These are phyloP conservation scores for Westerdykella sp. DNA, from an alignment of 2,329 filamentous ascomycete species.

Conservation along the genomic window DNA sequence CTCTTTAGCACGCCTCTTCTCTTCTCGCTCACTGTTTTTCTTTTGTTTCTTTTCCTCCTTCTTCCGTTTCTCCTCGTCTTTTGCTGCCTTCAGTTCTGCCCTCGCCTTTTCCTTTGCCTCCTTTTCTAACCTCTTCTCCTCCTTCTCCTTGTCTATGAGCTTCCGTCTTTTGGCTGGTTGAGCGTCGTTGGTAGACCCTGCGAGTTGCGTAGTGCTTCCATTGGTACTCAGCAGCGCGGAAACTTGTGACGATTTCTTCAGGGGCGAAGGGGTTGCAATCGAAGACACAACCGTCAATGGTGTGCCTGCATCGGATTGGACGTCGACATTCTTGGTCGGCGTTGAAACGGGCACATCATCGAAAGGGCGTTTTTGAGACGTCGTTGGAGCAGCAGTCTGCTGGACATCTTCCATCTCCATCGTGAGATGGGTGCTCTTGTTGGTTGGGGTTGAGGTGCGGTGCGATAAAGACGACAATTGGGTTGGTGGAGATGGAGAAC, in stretches of 20 bases:
- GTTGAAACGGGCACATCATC: slow-evolving; percentile 26
- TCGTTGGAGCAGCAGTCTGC: slow-evolving; percentile 10
- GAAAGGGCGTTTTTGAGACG: slow-evolving; percentile 29
- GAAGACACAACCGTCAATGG: slow-evolving; percentile 28
- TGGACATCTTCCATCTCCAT: slow-evolving; percentile 24
- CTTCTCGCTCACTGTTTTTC: slow-evolving; percentile 33
- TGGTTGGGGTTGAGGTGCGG: no score
- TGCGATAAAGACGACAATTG: neutral
- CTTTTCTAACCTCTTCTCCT: slow-evolving; percentile 34
- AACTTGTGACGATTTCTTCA: slow-evolving; percentile 11
- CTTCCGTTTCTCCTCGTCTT: slow-evolving; percentile 22
- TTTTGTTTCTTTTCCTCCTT: slow-evolving; percentile 33
- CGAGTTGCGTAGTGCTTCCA: neutral
- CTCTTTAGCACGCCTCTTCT: slow-evolving; percentile 36
- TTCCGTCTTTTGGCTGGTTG: slow-evolving; percentile 40
- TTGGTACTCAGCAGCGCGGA: slow-evolving; percentile 13
- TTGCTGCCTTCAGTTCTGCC: slow-evolving; percentile 33
- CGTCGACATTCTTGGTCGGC: slow-evolving; percentile 16
- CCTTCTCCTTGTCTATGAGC: slow-evolving; percentile 40
- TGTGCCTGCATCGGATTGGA: slow-evolving; percentile 24
- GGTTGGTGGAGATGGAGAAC: neutral
- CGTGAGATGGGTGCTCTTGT: neutral
- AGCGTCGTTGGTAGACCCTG: slow-evolving; percentile 2
- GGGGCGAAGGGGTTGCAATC: slow-evolving; percentile 28
- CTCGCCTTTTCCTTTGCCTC: slow-evolving; percentile 33